A percentile compares a stretch with the other conserved stretches of the same genome.
These are phyloP conservation scores for Mycena haematopus DNA, from an alignment of 768 basidiomycete genomes.

Conservation along the genomic window DNA sequence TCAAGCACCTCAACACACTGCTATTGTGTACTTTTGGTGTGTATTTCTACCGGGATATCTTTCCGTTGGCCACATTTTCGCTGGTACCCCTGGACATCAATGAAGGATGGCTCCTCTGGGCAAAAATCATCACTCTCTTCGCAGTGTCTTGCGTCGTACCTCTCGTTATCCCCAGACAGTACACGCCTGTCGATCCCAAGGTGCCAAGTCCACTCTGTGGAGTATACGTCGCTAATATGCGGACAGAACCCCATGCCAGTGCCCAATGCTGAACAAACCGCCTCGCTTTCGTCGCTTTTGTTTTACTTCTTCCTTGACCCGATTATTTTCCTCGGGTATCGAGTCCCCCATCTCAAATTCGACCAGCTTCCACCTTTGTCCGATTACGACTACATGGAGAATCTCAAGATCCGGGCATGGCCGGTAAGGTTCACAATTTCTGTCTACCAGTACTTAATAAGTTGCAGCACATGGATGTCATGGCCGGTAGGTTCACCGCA, in stretches of 20 bases:
- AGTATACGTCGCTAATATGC: not conserved
- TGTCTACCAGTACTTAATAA: conserved; percentile 10
- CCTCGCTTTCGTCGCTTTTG: conserved; percentile 50
- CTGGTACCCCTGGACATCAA: conserved; percentile 50
- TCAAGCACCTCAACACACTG: conserved; percentile 16
- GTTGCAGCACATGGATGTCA: conserved; percentile 17
- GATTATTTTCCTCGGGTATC: conserved; percentile 50
- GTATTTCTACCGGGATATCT: no score
- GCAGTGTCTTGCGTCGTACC: conserved; percentile 56
- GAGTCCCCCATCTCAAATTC: conserved; percentile 49
- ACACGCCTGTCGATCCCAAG: conserved; percentile 59
- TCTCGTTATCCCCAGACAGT: conserved; percentile 56
- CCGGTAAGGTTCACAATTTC: conserved; percentile 37
- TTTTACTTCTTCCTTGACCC: conserved; percentile 62
- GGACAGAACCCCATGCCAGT: conserved; percentile 40
- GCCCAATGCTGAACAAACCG: conserved; percentile 55
- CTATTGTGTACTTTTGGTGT: conserved; percentile 44
- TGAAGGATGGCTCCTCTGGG: conserved; percentile 57
- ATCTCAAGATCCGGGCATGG: conserved; percentile 37
- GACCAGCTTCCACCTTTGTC: conserved; percentile 69
- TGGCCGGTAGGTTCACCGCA: no score
- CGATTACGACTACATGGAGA: conserved; percentile 54
- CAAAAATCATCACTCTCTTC: conserved; percentile 50
- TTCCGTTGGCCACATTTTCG: conserved; percentile 56
- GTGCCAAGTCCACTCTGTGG: conserved; percentile 32